These are phyloP conservation scores for Metschnikowia continentalis DNA, from an alignment of 805 yeast genomes.

Conservation along the genomic window DNA sequence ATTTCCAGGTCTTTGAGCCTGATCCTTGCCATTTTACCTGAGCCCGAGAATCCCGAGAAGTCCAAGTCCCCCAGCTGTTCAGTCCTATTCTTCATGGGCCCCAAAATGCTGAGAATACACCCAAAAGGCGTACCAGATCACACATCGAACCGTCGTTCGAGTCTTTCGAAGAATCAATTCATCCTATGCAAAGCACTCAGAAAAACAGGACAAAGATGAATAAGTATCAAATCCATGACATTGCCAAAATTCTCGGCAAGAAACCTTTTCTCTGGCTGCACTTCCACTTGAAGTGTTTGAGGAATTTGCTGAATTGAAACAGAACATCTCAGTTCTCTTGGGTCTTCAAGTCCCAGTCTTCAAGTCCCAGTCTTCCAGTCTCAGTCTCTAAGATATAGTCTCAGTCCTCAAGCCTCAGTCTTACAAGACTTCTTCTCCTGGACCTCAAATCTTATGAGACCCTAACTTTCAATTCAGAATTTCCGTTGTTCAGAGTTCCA, in stretches of 20 bases:
- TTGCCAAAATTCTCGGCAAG: neutral
- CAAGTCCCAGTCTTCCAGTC: too few relatives aligned
- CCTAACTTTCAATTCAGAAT: too few relatives aligned
- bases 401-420: too few relatives aligned
- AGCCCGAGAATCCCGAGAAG: too few relatives aligned
- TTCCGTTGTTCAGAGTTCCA: too few relatives aligned
- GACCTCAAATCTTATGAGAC: too few relatives aligned
- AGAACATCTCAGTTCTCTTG: constrained; percentile 61
- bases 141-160: constrained; percentile 11
- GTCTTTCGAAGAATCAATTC: constrained; percentile 10
- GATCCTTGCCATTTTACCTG: too few relatives aligned
- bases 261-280: neutral
- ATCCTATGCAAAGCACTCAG: neutral
- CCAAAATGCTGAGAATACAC: neutral
- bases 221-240: neutral
- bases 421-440: too few relatives aligned
- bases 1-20: too few relatives aligned
- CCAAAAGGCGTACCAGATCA: neutral
- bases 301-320: neutral
- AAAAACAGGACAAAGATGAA: neutral
- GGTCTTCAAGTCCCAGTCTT: too few relatives aligned
- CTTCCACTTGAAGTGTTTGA: neutral
- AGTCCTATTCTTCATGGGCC: neutral
- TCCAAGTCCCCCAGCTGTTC: too few relatives aligned
- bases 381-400: too few relatives aligned